A percentile compares a stretch with the other conserved stretches of the same genome.
Conservation (phyloP, 495 filamentous ascomycete genomes). For the Penicillium macrosclerotiorum region DNA sequence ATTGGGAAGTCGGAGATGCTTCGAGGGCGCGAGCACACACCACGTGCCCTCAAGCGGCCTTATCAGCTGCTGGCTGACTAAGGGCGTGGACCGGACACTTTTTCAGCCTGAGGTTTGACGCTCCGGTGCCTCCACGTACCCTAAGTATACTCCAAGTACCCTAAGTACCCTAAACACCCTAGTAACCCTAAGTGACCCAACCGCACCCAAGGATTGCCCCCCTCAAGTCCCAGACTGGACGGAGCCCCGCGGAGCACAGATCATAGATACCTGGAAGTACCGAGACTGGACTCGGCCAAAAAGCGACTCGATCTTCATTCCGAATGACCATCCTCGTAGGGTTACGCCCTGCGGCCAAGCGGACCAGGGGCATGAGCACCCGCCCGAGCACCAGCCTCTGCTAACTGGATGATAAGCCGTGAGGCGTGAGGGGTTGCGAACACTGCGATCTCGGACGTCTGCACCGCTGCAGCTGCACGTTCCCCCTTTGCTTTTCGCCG, state of each 20-base stretch:
- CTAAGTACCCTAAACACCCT: too few relatives aligned
- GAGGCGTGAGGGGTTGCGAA: not conserved
- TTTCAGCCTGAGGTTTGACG: too few relatives aligned
- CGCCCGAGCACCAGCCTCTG: not conserved
- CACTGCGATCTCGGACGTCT: conserved; percentile 5
- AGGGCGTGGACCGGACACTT: not conserved
- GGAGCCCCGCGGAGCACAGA: too few relatives aligned
- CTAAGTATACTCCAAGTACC: not conserved
- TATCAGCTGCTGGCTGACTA: too few relatives aligned
- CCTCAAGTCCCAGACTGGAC: too few relatives aligned
- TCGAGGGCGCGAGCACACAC: not conserved
- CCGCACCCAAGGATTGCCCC: too few relatives aligned
- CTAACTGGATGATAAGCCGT: conserved; percentile 11
- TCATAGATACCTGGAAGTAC: too few relatives aligned
- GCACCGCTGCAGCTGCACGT: not conserved
- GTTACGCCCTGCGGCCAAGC: conserved; percentile 6
- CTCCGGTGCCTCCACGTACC: too few relatives aligned
- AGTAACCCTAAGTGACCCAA: too few relatives aligned
- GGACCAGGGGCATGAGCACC: not conserved
- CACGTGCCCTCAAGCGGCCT: conserved; percentile 17
- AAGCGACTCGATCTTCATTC: not conserved
- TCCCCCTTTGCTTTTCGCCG: too few relatives aligned
- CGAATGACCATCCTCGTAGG: not conserved
- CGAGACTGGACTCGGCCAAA: not conserved
- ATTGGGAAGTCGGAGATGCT: not conserved